Evolutionary conservation across 805 yeast species (phyloP), one percentile per base, ranked within the genome.

Genomic region (Schwanniomyces yamadae): DNA sequence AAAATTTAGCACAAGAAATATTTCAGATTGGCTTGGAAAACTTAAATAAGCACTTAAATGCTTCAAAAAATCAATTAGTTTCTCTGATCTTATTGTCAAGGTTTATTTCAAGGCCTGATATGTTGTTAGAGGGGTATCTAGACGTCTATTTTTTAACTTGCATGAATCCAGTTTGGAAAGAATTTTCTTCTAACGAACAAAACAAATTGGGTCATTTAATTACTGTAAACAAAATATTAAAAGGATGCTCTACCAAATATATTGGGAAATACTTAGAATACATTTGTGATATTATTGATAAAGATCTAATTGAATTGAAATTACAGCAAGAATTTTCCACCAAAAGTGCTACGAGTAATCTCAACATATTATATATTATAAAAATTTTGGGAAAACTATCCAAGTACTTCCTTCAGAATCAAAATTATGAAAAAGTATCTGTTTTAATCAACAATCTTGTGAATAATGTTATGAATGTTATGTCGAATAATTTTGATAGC

Each of bases 1-100:
- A 51, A 0, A 37, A 57, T 0, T 54, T 74, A 5, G 49, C 73
- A 4, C 43, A 48, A 1, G 35, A 53, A 2, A 47, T 82, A 1
- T 71, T 65, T 28, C 39, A 45, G 0, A 41, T 71, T 6, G 69
- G 73, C 0, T 32, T 53, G 3, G 26, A 28, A 1, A 59, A 55
- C 34, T 55, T 76, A 27, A 34, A 45, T 3, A 52, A 48, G 4
- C 58, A 56, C 31, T 40, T 55, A 5, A 59, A 60, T 11, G 71
- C 80, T 4, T 84, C 87, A 4, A 78, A 78, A 39, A 80, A 75
- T 29, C 77, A 77, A 33, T 72, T 74, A 32, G 75, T 78, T 0
- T 68, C 84, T 0, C 70, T 75, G 37, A 44, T 71, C 5, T 50
- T 80, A 3, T 46, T 82, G 45, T 75, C 85, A 0, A 56, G 81